Base-by-base conservation (phyloP, 805 yeast species). In the Teunomyces panamensis region DNA sequence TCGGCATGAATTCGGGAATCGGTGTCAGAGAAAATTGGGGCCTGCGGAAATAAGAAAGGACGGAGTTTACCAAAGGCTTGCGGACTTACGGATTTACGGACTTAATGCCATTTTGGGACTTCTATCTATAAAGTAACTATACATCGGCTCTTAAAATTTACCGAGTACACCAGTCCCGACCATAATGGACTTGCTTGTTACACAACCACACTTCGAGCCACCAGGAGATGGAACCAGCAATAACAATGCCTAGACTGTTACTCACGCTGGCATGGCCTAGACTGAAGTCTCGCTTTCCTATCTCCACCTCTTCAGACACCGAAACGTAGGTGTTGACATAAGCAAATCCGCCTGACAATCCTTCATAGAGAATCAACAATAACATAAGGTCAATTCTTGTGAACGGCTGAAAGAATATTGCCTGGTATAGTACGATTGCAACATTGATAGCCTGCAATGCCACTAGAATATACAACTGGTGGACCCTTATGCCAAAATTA, bases 251-350 rank as follows among this genome's bases (percentile, higher is more conserved):
- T 9, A 84, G 79, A 1, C 91, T 83, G 59, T 89, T 96, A 49
- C 95, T 85, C 48, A 89, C 79, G 0, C 94, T 87, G 1, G 87
- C 92, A 4, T 91, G 79, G 3, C 96, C 96, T 71, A 89, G 74
- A 0, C 90, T 81, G 64, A 89, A 85, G 47, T 73, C 77, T 37
- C 77, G 55, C 46, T 56, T 55, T 0, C 73, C 62, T 1, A 77
- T 69, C 0, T 78, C 68, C 5, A 68, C 63, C 20, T 66, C 63
- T 49, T 89, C 95, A 32, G 85, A 77, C 0, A 91, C 91, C 11
- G 80, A 72, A 74, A 86, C 72, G 59, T 88, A 92, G 0, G 97
- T 91, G 61, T 92, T 91, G 45, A 89, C 94, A 62, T 92, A 92
- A 13, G 92, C 81, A 2, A 87, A 79, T 0, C 99, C 98, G 1